Percentiles rank a stretch among this genome's conserved stretches.
Conservation (phyloP, 2,329 filamentous ascomycete genomes). For the Curvularia hawaiiensis region DNA sequence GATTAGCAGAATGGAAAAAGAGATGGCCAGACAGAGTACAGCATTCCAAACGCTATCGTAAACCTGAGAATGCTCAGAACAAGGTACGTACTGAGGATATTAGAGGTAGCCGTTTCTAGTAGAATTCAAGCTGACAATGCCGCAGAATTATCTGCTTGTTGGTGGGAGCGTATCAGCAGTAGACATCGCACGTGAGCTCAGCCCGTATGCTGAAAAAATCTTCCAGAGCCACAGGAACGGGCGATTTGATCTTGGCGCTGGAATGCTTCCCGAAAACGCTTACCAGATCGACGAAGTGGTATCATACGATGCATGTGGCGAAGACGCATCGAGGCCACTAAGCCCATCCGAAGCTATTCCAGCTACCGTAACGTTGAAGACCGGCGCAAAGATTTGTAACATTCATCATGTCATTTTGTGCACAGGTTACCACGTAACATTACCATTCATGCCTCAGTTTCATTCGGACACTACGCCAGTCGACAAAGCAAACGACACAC, state of each 20-base stretch:
- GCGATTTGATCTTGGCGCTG: constrained; percentile 61
- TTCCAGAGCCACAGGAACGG: constrained; percentile 66
- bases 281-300: constrained; percentile 59
- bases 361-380: constrained; percentile 57
- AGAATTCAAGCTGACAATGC: background rate
- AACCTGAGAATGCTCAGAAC: constrained; percentile 54
- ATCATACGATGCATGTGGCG: constrained; percentile 48
- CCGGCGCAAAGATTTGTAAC: constrained; percentile 58
- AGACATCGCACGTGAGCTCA: constrained; percentile 61
- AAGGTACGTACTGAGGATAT: constrained; percentile 44
- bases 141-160: constrained; percentile 58
- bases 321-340: background rate
- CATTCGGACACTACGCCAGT: constrained; percentile 53
- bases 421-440: constrained; percentile 71
- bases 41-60: constrained; percentile 60
- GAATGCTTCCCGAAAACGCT: constrained; percentile 59
- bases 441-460: constrained; percentile 65
- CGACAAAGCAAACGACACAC: constrained; percentile 56
- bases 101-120: background rate
- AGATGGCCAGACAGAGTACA: constrained; percentile 52
- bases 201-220: constrained; percentile 50
- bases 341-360: constrained; percentile 51
- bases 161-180: constrained; percentile 61
- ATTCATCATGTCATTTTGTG: constrained; percentile 68
- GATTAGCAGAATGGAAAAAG: constrained; percentile 54